Evolutionary conservation across 176 grass and related monocot genomes (phyloP).

Genomic region (Canna indica): DNA sequence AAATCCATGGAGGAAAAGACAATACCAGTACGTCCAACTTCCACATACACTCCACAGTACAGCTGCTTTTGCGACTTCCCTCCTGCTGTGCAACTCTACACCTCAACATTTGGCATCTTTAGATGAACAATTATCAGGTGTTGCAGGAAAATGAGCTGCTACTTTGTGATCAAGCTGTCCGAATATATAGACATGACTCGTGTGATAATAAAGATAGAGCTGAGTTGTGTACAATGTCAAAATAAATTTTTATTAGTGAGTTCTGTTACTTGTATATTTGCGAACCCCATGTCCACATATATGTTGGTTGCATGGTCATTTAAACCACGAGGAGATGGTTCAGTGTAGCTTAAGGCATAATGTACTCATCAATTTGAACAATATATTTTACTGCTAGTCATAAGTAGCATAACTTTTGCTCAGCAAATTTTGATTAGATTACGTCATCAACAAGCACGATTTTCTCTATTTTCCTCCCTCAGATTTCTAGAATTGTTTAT

Average conservation of each 20-base stretch:
- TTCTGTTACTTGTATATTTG: neutral
- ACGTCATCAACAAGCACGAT: no score
- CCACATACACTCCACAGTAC: slow-evolving; percentile 42
- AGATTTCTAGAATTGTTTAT: no score
- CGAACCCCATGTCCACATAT: no score
- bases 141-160: neutral
- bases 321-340: no score
- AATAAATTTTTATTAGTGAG: neutral
- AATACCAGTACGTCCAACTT: slow-evolving; percentile 14
- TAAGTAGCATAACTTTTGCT: no score
- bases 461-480: no score
- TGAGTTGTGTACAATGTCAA: neutral
- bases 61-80: slow-evolving; percentile 22
- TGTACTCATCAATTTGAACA: no score
- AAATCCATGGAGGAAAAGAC: slow-evolving; percentile 33
- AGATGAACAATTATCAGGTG: neutral
- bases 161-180: neutral
- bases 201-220: neutral
- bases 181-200: neutral
- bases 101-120: slow-evolving; percentile 28
- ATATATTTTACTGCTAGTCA: no score
- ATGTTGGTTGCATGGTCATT: no score
- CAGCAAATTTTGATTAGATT: no score
- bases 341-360: no score
- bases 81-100: slow-evolving; percentile 16